These are phyloP conservation scores for Petrea volubilis DNA, from an alignment of 257 asterid species.

Conservation along the genomic window DNA sequence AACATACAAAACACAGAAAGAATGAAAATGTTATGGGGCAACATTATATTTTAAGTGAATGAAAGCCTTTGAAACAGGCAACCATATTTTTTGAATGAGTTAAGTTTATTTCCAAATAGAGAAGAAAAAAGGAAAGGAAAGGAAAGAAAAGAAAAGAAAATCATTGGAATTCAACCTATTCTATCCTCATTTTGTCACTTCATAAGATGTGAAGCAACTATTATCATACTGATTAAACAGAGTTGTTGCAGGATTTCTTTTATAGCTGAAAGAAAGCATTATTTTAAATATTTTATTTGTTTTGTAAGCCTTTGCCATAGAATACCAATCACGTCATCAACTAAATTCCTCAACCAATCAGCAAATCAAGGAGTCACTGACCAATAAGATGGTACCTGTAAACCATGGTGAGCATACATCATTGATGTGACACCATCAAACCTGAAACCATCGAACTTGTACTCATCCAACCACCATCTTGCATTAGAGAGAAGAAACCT, in stretches of 20 bases:
- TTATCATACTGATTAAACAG: conserved; percentile 11
- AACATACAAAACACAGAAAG: conserved; percentile 6
- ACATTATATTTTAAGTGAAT: background rate
- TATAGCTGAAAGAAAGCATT: background rate
- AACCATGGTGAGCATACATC: conserved; percentile 99
- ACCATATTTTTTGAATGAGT: conserved; percentile 6
- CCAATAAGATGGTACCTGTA: conserved; percentile 55
- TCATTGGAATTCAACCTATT: background rate
- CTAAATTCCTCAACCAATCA: conserved; percentile 18
- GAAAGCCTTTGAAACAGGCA: background rate
- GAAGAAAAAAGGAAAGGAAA: background rate
- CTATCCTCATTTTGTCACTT: background rate
- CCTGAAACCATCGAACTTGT: conserved; percentile 98
- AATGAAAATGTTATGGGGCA: background rate
- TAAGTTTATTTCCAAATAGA: background rate
- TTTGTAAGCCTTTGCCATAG: background rate
- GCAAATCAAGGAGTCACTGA: background rate
- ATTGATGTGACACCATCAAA: conserved; percentile 99
- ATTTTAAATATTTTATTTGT: background rate
- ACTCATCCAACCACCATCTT: conserved; percentile 99
- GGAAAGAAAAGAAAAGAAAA: background rate
- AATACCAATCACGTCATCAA: conserved; percentile 4
- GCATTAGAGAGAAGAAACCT: conserved; percentile 96
- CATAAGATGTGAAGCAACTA: background rate
- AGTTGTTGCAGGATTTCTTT: background rate